These are phyloP conservation scores for Fusarium scirpi DNA, from an alignment of 2,329 filamentous ascomycete genomes.

Conservation along the genomic window DNA sequence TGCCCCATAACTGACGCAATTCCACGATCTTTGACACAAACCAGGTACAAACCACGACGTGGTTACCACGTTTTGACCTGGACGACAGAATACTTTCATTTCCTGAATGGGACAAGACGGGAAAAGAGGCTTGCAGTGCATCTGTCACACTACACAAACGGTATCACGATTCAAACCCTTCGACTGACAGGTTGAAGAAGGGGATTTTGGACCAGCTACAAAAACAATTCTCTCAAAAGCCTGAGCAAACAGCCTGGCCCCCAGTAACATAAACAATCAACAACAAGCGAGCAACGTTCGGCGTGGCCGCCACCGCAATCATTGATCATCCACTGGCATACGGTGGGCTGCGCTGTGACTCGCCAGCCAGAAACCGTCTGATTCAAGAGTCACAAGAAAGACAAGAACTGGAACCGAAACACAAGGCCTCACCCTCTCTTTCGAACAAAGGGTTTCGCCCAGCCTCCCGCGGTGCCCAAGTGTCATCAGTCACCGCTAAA, in stretches of 20 bases:
- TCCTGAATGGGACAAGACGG: constrained; percentile 44
- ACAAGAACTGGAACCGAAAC: constrained; percentile 7
- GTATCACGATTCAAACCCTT: constrained; percentile 25
- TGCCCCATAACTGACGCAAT: constrained; percentile 40
- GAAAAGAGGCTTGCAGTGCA: constrained; percentile 36
- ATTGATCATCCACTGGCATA: constrained; percentile 30
- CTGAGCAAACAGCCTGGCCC: background rate
- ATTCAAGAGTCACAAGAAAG: constrained; percentile 34
- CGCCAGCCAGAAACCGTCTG: constrained; percentile 38
- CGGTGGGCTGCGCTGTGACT: constrained; percentile 39
- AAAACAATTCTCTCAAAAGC: background rate
- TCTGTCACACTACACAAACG: constrained; percentile 41
- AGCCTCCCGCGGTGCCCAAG: constrained; percentile 36
- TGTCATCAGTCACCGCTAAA: constrained; percentile 43
- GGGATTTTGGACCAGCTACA: constrained; percentile 11
- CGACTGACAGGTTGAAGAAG: constrained; percentile 17
- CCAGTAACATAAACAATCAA: constrained; percentile 15
- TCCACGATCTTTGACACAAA: constrained; percentile 35
- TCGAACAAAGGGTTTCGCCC: constrained; percentile 19
- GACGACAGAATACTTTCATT: constrained; percentile 26
- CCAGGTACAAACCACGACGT: constrained; percentile 39
- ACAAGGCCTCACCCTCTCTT: constrained; percentile 4
- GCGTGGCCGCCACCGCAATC: constrained; percentile 28
- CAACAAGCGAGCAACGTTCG: constrained; percentile 28
- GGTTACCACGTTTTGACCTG: constrained; percentile 36